Evolutionary conservation across 2,329 filamentous ascomycete genomes (phyloP).

Genomic region (Fusarium decemcellulare): DNA sequence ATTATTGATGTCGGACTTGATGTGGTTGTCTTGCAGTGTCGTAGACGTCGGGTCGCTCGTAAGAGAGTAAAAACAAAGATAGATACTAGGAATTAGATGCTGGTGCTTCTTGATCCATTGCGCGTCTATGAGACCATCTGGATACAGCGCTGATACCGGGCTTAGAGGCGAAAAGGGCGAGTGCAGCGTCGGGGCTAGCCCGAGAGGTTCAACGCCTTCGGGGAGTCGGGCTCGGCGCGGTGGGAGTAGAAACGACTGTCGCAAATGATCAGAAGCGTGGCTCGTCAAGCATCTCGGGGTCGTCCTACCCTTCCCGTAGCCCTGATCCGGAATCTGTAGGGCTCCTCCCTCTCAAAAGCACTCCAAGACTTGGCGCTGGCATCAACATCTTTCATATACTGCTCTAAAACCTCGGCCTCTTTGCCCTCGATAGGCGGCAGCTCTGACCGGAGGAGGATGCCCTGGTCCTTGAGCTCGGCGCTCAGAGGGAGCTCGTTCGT

Average conservation of each 20-base stretch:
- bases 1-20: slow-evolving; percentile 88
- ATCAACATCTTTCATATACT: slow-evolving; percentile 77
- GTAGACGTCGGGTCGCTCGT: slow-evolving; percentile 80
- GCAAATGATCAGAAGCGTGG: slow-evolving; percentile 45
- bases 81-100: slow-evolving; percentile 82
- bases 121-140: slow-evolving; percentile 88
- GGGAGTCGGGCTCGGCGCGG: slow-evolving; percentile 69
- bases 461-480: slow-evolving; percentile 69
- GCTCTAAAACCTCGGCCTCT: slow-evolving; percentile 75
- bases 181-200: slow-evolving; percentile 75
- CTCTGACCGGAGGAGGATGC: slow-evolving; percentile 77
- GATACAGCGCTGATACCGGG: slow-evolving; percentile 85
- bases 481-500: slow-evolving; percentile 59
- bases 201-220: slow-evolving; percentile 63
- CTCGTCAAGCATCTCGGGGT: slow-evolving; percentile 24
- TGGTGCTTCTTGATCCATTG: slow-evolving; percentile 94
- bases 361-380: slow-evolving; percentile 78
- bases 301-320: slow-evolving; percentile 83
- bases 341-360: slow-evolving; percentile 65
- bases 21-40: slow-evolving; percentile 85
- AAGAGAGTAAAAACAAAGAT: slow-evolving; percentile 86
- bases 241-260: slow-evolving; percentile 69
- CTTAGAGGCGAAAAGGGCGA: slow-evolving; percentile 94
- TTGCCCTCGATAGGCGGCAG: slow-evolving; percentile 76
- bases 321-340: slow-evolving; percentile 77